Percentiles rank a stretch among this genome's conserved stretches.
Conservation (phyloP, 2,329 filamentous ascomycete genomes). For the Botrytis porri region DNA sequence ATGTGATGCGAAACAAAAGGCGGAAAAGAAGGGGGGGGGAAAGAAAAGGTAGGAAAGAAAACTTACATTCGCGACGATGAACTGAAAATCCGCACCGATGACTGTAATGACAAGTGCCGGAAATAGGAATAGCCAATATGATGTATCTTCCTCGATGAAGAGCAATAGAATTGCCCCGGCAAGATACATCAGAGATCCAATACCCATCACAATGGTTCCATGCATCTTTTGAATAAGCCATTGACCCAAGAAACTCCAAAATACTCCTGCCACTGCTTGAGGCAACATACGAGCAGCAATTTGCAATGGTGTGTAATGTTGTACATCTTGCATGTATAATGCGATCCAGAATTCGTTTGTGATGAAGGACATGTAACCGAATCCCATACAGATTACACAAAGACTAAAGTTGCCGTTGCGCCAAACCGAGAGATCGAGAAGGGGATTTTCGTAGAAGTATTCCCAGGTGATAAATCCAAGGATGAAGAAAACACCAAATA, state of each 20-base stretch:
- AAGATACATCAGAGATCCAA: conserved; percentile 43
- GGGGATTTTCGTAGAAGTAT: conserved; percentile 46
- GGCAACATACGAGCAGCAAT: conserved; percentile 61
- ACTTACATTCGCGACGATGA: conserved; percentile 65
- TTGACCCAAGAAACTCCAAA: conserved; percentile 62
- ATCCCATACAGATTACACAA: conserved; percentile 46
- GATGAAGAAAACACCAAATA: conserved; percentile 57
- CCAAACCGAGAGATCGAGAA: conserved; percentile 56
- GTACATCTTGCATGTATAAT: conserved; percentile 61
- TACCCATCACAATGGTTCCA: conserved; percentile 59
- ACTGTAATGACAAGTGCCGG: conserved; percentile 59
- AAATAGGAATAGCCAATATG: conserved; percentile 66
- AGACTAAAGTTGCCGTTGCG: conserved; percentile 63
- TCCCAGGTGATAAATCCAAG: conserved; percentile 62
- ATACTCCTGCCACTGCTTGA: conserved; percentile 59
- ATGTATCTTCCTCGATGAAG: conserved; percentile 52
- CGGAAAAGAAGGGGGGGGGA: background rate
- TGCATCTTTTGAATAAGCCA: conserved; percentile 60
- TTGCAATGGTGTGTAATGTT: conserved; percentile 49
- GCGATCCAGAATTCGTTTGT: conserved; percentile 61
- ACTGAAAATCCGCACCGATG: conserved; percentile 65
- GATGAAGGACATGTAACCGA: conserved; percentile 63
- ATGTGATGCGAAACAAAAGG: background rate
- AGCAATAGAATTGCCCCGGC: conserved; percentile 50
- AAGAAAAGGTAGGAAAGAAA: background rate